A percentile compares a stretch with the other conserved stretches of the same genome.
These are phyloP conservation scores for Musa troglodytarum DNA, from an alignment of 176 grass and related monocot genomes.

Conservation along the genomic window DNA sequence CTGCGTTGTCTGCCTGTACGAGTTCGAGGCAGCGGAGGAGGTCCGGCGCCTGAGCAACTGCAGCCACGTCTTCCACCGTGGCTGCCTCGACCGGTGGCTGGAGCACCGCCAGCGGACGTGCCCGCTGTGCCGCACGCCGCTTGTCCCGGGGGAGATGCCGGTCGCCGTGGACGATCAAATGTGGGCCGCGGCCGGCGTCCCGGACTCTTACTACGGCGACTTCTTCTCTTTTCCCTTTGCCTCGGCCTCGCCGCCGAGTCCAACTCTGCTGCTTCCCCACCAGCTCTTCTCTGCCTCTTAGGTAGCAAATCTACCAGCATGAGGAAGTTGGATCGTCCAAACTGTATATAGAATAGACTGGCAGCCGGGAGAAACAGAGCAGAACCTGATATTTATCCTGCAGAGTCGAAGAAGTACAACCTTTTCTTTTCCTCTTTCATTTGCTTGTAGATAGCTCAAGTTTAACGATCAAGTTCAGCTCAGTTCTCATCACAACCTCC, in stretches of 20 bases:
- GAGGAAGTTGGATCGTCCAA: background rate
- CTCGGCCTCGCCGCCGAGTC: slow-evolving; percentile 27
- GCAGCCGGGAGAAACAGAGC: background rate
- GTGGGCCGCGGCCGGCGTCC: background rate
- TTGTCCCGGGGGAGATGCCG: slow-evolving; percentile 29
- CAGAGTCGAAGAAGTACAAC: too few relatives aligned
- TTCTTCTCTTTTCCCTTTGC: slow-evolving; percentile 6
- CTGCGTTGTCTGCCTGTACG: slow-evolving; percentile 72
- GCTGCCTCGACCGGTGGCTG: slow-evolving; percentile 84
- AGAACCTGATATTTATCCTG: too few relatives aligned
- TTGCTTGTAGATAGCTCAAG: too few relatives aligned
- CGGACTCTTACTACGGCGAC: slow-evolving; percentile 31
- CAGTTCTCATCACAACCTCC: too few relatives aligned
- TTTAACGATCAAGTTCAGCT: too few relatives aligned
- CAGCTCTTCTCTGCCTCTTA: slow-evolving; percentile 41
- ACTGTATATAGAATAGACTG: background rate
- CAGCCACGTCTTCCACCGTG: slow-evolving; percentile 85
- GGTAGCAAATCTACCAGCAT: slow-evolving; percentile 12
- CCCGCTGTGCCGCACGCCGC: slow-evolving; percentile 71
- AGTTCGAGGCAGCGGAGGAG: slow-evolving; percentile 56
- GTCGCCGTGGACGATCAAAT: background rate
- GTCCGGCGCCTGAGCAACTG: slow-evolving; percentile 59
- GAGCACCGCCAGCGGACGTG: slow-evolving; percentile 58
- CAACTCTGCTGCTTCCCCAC: slow-evolving; percentile 47
- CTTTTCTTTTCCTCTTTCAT: too few relatives aligned